Evolutionary conservation across 495 filamentous ascomycete genomes (phyloP).

Genomic region (Penicillium cataractarum): DNA sequence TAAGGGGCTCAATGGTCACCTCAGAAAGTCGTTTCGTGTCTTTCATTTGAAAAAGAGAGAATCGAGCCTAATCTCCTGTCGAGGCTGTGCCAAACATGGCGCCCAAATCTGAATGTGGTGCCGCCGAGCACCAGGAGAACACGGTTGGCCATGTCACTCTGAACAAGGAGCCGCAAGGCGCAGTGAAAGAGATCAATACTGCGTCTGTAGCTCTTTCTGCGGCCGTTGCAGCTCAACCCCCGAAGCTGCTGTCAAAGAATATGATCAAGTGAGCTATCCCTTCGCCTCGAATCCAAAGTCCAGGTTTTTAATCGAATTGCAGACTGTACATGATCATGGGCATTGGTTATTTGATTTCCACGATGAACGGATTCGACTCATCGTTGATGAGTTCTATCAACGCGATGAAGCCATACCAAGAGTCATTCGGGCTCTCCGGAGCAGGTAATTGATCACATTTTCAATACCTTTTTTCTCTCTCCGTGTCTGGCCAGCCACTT

Average conservation of each 20-base stretch:
- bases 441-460: background rate
- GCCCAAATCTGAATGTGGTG: background rate
- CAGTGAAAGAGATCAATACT: background rate
- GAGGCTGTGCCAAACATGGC: background rate
- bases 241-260: background rate
- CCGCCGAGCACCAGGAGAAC: background rate
- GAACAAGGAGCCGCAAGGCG: background rate
- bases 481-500: background rate
- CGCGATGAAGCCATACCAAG: slow-evolving; percentile 8
- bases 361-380: slow-evolving; percentile 8
- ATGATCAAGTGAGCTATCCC: slow-evolving; percentile 1
- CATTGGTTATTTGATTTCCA: background rate
- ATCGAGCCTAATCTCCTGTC: background rate
- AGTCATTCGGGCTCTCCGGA: slow-evolving; percentile 1
- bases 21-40: background rate
- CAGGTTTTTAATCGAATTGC: background rate
- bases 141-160: background rate
- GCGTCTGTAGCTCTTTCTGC: slow-evolving; percentile 4
- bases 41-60: background rate
- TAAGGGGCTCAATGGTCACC: too few relatives aligned
- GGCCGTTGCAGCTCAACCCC: slow-evolving; percentile 1
- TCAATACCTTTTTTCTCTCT: background rate
- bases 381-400: slow-evolving; percentile 5
- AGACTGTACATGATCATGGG: slow-evolving; percentile 6
- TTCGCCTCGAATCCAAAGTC: too few relatives aligned